These are phyloP conservation scores for Botryotinia convoluta DNA, from an alignment of 2,329 filamentous ascomycete species.

Conservation along the genomic window DNA sequence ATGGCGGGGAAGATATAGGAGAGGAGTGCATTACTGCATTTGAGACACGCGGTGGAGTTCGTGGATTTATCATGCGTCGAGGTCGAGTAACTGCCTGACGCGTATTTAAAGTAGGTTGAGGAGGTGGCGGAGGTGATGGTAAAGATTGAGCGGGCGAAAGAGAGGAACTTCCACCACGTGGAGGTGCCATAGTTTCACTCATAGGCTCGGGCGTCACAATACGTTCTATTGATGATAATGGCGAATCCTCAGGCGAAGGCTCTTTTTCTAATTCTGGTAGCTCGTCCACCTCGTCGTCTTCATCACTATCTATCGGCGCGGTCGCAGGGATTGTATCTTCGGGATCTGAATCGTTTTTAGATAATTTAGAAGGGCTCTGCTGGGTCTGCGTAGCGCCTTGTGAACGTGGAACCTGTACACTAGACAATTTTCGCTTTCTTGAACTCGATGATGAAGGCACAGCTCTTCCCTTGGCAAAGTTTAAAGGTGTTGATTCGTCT, in stretches of 20 bases:
- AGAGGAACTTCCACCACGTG: slow-evolving; percentile 35
- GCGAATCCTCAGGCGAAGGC: slow-evolving; percentile 20
- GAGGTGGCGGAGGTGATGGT: slow-evolving; percentile 28
- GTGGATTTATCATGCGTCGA: slow-evolving; percentile 29
- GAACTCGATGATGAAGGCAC: slow-evolving; percentile 37
- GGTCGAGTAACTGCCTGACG: slow-evolving; percentile 26
- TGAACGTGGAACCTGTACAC: slow-evolving; percentile 32
- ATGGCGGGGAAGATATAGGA: slow-evolving; percentile 57
- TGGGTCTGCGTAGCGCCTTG: slow-evolving; percentile 21
- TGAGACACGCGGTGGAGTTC: slow-evolving; percentile 32
- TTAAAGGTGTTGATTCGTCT: slow-evolving; percentile 65
- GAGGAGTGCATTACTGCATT: slow-evolving; percentile 28
- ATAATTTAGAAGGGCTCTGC: slow-evolving; percentile 29
- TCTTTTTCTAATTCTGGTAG: slow-evolving; percentile 13
- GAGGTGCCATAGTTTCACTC: slow-evolving; percentile 39
- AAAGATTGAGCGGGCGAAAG: slow-evolving; percentile 27
- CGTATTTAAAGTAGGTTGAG: slow-evolving; percentile 20
- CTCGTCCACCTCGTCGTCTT: slow-evolving; percentile 21
- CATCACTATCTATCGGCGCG: slow-evolving; percentile 25
- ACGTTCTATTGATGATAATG: slow-evolving; percentile 30
- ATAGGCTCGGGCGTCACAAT: slow-evolving; percentile 33
- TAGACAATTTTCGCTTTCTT: slow-evolving; percentile 53
- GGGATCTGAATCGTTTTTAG: slow-evolving; percentile 16
- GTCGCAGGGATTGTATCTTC: slow-evolving; percentile 33
- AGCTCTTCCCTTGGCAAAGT: slow-evolving; percentile 43